Evolutionary conservation across 371 early-diverging fungal genomes (phyloP), one percentile per base, ranked within the genome.

Genomic region (Nematocida ausubeli): DNA sequence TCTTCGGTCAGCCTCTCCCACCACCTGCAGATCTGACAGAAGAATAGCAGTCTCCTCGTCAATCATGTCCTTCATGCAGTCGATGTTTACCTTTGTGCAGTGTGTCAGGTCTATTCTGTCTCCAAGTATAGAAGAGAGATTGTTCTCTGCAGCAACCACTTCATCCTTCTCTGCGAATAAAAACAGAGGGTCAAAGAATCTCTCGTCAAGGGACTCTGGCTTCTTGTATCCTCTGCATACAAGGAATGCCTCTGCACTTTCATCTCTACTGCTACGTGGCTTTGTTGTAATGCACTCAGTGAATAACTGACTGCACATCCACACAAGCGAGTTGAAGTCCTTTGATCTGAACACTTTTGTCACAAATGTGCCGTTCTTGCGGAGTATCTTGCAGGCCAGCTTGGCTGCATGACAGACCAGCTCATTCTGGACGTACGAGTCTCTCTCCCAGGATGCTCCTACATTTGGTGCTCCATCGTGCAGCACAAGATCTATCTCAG

Each of bases 401-500:
- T 93, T 94, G 49, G 95, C 84, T 5, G 99, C 92, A 84, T 90
- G 89, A 69, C 98, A 88, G 62, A 92, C 93, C 71, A 99, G 90
- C 86, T 96, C 98, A 28, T 93, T 90, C 87, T 99, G 98, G 37
- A 91, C 89, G 89, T 90, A 99, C 35, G 98, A 95, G 88, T 99
- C 99, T 70, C 95, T 95, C 32, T 91, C 86, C 96, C 98, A 97
- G 56, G 93, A 90, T 49, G 91, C 87, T 86, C 99, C 99, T 55
- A 97, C 96, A 82, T 98, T 99, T 51, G 99, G 99, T 37, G 99
- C 98, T 88, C 99, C 99, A 84, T 99, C 99, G 89, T 99, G 96
- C 69, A 98, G 90, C 35, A 98, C 91, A 19, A 73, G 35, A 52
- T 87, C 88, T 90, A 96, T 93, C 86, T 99, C 99, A 2, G 92